These are phyloP conservation scores for Fusarium dimerum DNA, from an alignment of 2,329 filamentous ascomycete species.

Conservation along the genomic window DNA sequence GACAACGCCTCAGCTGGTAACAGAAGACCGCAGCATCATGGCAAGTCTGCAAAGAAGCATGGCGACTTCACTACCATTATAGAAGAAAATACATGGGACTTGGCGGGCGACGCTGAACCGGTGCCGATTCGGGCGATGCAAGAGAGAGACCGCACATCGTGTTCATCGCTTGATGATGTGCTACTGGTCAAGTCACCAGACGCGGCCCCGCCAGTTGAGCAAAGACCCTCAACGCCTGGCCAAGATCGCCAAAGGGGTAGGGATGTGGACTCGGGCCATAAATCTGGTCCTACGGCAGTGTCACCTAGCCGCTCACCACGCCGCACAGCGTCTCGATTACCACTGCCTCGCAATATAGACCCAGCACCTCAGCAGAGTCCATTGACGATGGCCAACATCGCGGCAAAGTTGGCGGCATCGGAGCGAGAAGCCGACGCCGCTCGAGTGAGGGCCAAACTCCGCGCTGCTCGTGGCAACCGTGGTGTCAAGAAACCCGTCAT, in stretches of 20 bases:
- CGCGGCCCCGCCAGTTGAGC: constrained; percentile 10
- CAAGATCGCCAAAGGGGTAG: constrained; percentile 18
- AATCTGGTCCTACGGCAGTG: constrained; percentile 11
- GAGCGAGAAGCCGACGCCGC: constrained; percentile 66
- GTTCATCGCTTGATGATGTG: constrained; percentile 37
- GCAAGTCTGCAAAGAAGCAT: constrained; percentile 32
- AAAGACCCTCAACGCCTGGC: constrained; percentile 15
- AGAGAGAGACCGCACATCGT: constrained; percentile 27
- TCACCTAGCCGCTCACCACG: constrained; percentile 22
- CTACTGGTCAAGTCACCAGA: constrained; percentile 31
- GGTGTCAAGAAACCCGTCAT: constrained; percentile 34
- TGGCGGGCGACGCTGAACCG: constrained; percentile 32
- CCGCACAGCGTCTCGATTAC: constrained; percentile 22
- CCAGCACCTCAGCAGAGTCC: constrained; percentile 54
- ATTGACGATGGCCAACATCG: constrained; percentile 61
- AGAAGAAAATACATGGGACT: constrained; percentile 50
- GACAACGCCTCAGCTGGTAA: constrained; percentile 55
- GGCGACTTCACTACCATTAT: constrained; percentile 47
- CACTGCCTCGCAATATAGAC: constrained; percentile 38
- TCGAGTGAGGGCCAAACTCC: constrained; percentile 62
- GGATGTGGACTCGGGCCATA: constrained; percentile 9
- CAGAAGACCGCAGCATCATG: constrained; percentile 32
- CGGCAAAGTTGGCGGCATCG: constrained; percentile 63
- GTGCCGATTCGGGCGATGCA: constrained; percentile 3
- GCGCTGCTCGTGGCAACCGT: constrained; percentile 48